Percentiles rank a stretch among this genome's conserved stretches.
phyloP scores from a whole-genome alignment of 2,329 filamentous ascomycete genomes.

The Colletotrichum musicola region DNA sequence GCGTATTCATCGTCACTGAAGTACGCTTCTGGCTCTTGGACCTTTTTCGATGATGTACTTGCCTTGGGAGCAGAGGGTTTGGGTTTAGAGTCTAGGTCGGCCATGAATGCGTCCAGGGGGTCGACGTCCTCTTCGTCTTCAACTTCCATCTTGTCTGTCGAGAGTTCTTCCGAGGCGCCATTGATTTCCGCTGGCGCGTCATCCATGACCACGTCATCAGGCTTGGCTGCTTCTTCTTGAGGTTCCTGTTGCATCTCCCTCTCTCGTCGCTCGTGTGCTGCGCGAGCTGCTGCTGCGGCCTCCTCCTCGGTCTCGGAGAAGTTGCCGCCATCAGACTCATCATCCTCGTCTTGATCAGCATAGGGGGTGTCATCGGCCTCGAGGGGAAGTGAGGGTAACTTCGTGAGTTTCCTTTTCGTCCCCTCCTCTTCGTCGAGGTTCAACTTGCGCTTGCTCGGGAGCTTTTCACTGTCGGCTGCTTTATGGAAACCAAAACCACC shows the following conservation, averaged over 20 bases:
- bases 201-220: conserved; percentile 31
- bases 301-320: conserved; percentile 90
- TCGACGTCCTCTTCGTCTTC: conserved; percentile 76
- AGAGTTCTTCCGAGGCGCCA: conserved; percentile 41
- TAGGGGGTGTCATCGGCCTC: conserved; percentile 73
- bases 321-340: conserved; percentile 80
- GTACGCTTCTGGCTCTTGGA: conserved; percentile 83
- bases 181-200: conserved; percentile 41
- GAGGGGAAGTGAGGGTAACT: conserved; percentile 82
- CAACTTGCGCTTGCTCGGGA: conserved; percentile 78
- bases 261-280: conserved; percentile 87
- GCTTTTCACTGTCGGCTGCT: conserved; percentile 73
- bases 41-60: conserved; percentile 59
- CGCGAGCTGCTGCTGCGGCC: conserved; percentile 84
- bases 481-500: conserved; percentile 88
- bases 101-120: conserved; percentile 98
- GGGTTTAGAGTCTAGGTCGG: conserved; percentile 63
- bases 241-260: conserved; percentile 68
- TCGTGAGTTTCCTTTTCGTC: conserved; percentile 88
- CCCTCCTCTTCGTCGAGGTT: conserved; percentile 91
- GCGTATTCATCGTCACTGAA: conserved; percentile 87
- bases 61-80: conserved; percentile 38
- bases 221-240: conserved; percentile 62
- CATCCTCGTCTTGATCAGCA: conserved; percentile 74
- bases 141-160: conserved; percentile 66